Evolutionary conservation across 257 asterid genomes (phyloP).

Genomic region (Penstemon newberryi): DNA sequence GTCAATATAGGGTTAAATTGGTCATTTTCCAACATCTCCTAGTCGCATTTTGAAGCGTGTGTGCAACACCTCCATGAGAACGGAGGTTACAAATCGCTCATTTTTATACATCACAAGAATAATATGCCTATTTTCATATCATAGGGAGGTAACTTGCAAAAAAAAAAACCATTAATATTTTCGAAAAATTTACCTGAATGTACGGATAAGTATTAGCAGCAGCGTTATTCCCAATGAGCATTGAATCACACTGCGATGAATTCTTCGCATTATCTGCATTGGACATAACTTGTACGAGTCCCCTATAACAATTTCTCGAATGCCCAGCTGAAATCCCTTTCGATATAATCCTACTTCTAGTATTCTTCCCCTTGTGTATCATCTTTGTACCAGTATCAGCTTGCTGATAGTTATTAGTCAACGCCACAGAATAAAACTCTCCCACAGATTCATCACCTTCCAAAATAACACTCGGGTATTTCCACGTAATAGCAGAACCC

Average conservation of each 20-base stretch:
- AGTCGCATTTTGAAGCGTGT: too few relatives aligned
- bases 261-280: slow-evolving; percentile 74
- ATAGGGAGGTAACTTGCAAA: not conserved
- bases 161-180: not conserved
- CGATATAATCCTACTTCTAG: slow-evolving; percentile 89
- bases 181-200: slow-evolving; percentile 64
- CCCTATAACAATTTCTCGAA: slow-evolving; percentile 87
- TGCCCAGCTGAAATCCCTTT: slow-evolving; percentile 94
- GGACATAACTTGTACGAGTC: slow-evolving; percentile 88
- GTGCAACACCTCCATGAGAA: too few relatives aligned
- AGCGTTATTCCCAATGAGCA: slow-evolving; percentile 89
- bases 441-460: slow-evolving; percentile 97
- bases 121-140: not conserved
- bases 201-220: slow-evolving; percentile 95
- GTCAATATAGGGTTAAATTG: too few relatives aligned
- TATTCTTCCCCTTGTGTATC: slow-evolving; percentile 96
- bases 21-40: too few relatives aligned
- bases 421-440: slow-evolving; percentile 91
- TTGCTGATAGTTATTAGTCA: slow-evolving; percentile 92
- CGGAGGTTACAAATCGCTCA: too few relatives aligned
- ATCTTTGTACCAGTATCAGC: slow-evolving; percentile 98
- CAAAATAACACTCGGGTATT: slow-evolving; percentile 88
- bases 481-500: slow-evolving; percentile 97
- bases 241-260: slow-evolving; percentile 92
- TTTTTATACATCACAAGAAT: too few relatives aligned